These are phyloP conservation scores for Aspergillus sp. DNA, from an alignment of 2,329 filamentous ascomycete species.

Conservation along the genomic window DNA sequence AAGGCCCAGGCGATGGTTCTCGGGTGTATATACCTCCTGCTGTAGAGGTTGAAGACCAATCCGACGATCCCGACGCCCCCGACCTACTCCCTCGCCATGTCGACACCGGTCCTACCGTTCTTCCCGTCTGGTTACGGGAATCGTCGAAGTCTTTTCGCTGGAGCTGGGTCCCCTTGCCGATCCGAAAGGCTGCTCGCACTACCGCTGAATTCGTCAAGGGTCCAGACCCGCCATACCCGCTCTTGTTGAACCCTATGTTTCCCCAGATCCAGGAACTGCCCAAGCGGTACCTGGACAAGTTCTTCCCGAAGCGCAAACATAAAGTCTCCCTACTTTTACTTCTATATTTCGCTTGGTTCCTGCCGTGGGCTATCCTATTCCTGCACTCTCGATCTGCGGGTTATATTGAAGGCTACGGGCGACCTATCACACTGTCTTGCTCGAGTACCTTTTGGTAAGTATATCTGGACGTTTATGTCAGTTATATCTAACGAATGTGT, in stretches of 20 bases:
- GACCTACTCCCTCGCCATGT: conserved; percentile 33
- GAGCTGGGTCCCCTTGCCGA: conserved; percentile 48
- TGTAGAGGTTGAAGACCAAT: conserved; percentile 35
- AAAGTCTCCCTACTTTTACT: conserved; percentile 43
- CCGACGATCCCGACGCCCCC: conserved; percentile 34
- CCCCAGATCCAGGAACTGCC: conserved; percentile 49
- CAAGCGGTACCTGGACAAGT: conserved; percentile 42
- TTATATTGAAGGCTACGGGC: conserved; percentile 50
- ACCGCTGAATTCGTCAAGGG: conserved; percentile 49
- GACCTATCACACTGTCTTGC: conserved; percentile 47
- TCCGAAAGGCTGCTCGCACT: conserved; percentile 45
- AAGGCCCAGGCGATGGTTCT: conserved; percentile 31
- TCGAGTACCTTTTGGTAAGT: conserved; percentile 47
- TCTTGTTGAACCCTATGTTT: conserved; percentile 48
- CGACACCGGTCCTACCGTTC: conserved; percentile 21
- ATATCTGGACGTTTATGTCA: neutral
- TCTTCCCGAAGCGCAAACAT: conserved; percentile 48
- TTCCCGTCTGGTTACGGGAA: conserved; percentile 50
- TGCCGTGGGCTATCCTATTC: conserved; percentile 48
- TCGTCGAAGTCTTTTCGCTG: conserved; percentile 49
- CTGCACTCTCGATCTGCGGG: conserved; percentile 47
- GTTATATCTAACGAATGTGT: neutral
- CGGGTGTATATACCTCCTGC: conserved; percentile 35
- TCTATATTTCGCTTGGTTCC: conserved; percentile 48
- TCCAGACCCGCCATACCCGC: conserved; percentile 46